Evolutionary conservation across 257 asterid species (phyloP).

Genomic region (Capsicum rhomboideum): DNA sequence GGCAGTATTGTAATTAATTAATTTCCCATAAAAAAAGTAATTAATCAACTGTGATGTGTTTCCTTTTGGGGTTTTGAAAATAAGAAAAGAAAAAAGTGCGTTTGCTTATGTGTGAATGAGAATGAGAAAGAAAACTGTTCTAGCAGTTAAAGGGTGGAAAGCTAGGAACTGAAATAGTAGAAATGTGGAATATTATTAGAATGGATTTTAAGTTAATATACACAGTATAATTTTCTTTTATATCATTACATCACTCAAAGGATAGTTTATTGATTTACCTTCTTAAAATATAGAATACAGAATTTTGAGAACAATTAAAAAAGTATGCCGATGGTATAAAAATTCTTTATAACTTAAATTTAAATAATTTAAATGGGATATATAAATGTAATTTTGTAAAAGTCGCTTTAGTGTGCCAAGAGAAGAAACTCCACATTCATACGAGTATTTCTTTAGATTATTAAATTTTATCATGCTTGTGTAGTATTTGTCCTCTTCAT

Average conservation of each 20-base stretch:
- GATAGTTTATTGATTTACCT: background rate
- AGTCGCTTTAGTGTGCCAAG: too few species aligned
- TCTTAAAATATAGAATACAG: background rate
- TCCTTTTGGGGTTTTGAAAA: background rate
- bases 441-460: too few species aligned
- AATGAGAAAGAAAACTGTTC: background rate
- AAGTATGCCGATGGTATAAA: background rate
- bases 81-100: background rate
- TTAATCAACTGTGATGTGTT: background rate
- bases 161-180: background rate
- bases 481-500: too few species aligned
- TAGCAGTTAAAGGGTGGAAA: background rate
- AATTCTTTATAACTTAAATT: too few species aligned
- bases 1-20: background rate
- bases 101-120: background rate
- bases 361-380: too few species aligned
- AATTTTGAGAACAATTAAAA: background rate
- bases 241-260: background rate
- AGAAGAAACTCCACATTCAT: too few species aligned
- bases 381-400: background rate
- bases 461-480: too few species aligned
- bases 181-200: background rate
- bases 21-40: conserved; percentile 1
- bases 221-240: background rate
- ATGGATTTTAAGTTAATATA: background rate